phyloP scores from a whole-genome alignment of 108 stramenopile genomes.

The Conticribra weissflogii region DNA sequence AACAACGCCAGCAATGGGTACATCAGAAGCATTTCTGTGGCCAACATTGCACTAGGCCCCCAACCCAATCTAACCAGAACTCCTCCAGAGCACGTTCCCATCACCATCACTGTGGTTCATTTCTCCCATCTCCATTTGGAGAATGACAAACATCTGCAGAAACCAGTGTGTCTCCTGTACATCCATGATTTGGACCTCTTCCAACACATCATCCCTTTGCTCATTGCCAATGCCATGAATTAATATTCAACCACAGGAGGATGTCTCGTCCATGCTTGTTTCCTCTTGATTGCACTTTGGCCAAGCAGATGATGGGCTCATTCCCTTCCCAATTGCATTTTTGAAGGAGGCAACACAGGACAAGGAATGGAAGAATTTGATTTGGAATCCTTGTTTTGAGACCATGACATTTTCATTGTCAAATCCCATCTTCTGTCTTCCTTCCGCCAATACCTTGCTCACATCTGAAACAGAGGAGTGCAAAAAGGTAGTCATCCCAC shows the following conservation, averaged over 20 bases:
- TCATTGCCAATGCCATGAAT: slow-evolving; percentile 16
- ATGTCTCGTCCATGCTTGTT: slow-evolving; percentile 32
- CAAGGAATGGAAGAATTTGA: background rate
- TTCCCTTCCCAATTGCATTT: too few relatives aligned
- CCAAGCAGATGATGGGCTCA: too few relatives aligned
- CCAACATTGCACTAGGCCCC: slow-evolving; percentile 33
- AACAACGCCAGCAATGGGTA: background rate
- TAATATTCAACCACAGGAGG: slow-evolving; percentile 39
- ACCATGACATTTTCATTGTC: slow-evolving; percentile 22
- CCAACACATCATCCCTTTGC: slow-evolving; percentile 14
- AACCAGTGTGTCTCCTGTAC: background rate
- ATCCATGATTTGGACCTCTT: slow-evolving; percentile 39
- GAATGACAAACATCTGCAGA: too few relatives aligned
- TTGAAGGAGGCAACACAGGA: slow-evolving; percentile 2
- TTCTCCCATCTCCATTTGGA: too few relatives aligned
- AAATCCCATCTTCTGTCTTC: slow-evolving; percentile 39
- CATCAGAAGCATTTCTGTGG: background rate
- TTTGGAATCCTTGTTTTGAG: slow-evolving; percentile 3
- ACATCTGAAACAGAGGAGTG: slow-evolving; percentile 1
- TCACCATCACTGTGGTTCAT: slow-evolving; percentile 29
- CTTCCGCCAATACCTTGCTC: slow-evolving; percentile 28
- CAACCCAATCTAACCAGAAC: too few relatives aligned
- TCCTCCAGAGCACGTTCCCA: too few relatives aligned
- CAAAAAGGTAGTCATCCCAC: too few relatives aligned
- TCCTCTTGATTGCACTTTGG: slow-evolving; percentile 2